A percentile compares a stretch with the other conserved stretches of the same genome.
Evolutionary conservation across 768 basidiomycete species (phyloP).

Genomic region (Peribolospora kevripleyi): DNA sequence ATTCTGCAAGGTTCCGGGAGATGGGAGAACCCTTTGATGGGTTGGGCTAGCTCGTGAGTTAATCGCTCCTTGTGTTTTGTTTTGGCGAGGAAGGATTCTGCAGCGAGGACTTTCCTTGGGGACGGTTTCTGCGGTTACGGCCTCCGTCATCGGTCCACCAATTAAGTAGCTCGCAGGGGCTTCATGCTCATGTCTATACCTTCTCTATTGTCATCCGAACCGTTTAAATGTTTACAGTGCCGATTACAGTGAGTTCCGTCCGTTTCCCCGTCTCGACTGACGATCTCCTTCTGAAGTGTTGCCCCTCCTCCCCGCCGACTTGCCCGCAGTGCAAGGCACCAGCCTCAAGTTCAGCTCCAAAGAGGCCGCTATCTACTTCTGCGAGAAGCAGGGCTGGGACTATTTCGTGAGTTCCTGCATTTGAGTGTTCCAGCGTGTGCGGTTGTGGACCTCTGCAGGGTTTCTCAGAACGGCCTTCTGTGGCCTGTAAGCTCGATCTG

Average conservation of each 20-base stretch:
- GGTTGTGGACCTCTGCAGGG: slow-evolving; percentile 1
- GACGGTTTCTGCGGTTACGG: too few species aligned
- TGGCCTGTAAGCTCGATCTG: neutral
- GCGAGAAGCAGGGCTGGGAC: slow-evolving; percentile 71
- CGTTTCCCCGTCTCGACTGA: too few species aligned
- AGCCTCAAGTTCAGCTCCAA: slow-evolving; percentile 57
- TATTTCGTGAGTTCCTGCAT: neutral
- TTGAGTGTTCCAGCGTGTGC: neutral
- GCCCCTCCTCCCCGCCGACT: neutral
- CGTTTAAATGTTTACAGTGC: too few species aligned
- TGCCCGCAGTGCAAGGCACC: slow-evolving; percentile 43
- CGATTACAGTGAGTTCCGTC: too few species aligned
- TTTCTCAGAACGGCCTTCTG: neutral
- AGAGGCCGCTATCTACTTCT: slow-evolving; percentile 80
- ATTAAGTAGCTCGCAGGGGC: too few species aligned
- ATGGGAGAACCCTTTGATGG: slow-evolving; percentile 98
- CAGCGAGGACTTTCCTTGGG: neutral
- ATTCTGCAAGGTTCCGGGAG: slow-evolving; percentile 64
- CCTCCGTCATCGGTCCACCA: too few species aligned
- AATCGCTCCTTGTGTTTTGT: neutral
- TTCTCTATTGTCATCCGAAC: too few species aligned
- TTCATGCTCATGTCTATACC: too few species aligned
- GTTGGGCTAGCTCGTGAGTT: slow-evolving; percentile 77
- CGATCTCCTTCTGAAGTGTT: neutral
- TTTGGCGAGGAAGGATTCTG: neutral